A percentile compares a stretch with the other conserved stretches of the same genome.
Evolutionary conservation across 2,329 filamentous ascomycete species (phyloP).

Genomic region (Stylonectria norvegica): DNA sequence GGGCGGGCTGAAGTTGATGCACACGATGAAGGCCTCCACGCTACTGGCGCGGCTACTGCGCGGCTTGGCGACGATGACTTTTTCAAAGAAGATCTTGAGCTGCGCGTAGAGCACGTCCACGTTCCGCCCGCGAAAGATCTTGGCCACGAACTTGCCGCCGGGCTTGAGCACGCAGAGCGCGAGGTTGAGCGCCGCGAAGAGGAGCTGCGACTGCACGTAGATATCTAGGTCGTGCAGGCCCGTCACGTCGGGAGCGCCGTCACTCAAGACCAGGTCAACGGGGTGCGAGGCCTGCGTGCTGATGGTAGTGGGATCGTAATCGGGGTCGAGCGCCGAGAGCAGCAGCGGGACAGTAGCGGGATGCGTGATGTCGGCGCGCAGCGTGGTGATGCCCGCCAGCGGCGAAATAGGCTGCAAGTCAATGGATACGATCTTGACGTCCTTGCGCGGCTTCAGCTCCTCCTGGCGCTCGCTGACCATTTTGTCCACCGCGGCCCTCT

Average conservation of each 20-base stretch:
- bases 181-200: conserved; percentile 91
- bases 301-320: conserved; percentile 47
- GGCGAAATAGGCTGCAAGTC: conserved; percentile 96
- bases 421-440: conserved; percentile 92
- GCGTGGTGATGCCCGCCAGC: conserved; percentile 83
- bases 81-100: conserved; percentile 81
- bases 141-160: conserved; percentile 94
- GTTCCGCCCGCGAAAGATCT: conserved; percentile 92
- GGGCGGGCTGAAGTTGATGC: conserved; percentile 84
- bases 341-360: conserved; percentile 90
- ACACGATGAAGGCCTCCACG: conserved; percentile 95
- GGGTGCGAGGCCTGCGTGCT: conserved; percentile 62
- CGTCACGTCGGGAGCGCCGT: conserved; percentile 94
- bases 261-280: conserved; percentile 90
- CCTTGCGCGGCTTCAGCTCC: conserved; percentile 49
- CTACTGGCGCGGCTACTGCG: conserved; percentile 92
- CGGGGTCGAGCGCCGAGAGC: conserved; percentile 76
- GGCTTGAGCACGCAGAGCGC: conserved; percentile 89
- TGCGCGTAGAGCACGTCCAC: conserved; percentile 96
- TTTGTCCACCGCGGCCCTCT: conserved; percentile 13
- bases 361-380: conserved; percentile 96
- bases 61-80: conserved; percentile 89
- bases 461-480: conserved; percentile 21
- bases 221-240: conserved; percentile 97
- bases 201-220: conserved; percentile 92